Evolutionary conservation across 2,329 filamentous ascomycete species (phyloP).

Genomic region (Lecanicillium sp.): DNA sequence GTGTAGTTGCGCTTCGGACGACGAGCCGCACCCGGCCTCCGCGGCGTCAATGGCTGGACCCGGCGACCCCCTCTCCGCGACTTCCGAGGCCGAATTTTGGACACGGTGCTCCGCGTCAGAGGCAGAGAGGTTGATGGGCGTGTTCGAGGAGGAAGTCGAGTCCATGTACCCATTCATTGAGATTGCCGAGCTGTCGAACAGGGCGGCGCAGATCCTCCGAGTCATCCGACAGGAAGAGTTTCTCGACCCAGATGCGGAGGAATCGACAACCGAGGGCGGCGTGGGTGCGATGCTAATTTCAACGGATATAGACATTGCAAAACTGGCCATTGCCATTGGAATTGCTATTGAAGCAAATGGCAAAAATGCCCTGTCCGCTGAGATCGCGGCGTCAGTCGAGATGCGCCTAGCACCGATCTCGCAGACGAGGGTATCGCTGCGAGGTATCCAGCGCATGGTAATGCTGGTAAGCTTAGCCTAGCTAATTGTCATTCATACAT

Average conservation of each 20-base stretch:
- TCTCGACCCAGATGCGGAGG: constrained; percentile 8
- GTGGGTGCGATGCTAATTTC: background rate
- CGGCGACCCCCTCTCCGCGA: constrained; percentile 4
- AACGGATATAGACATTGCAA: constrained; percentile 29
- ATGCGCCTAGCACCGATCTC: constrained; percentile 23
- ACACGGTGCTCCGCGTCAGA: constrained; percentile 21
- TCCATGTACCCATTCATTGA: constrained; percentile 31
- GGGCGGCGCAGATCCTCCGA: constrained; percentile 23
- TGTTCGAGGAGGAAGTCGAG: constrained; percentile 36
- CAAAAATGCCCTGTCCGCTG: constrained; percentile 23
- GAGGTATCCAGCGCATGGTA: constrained; percentile 28
- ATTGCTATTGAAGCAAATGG: constrained; percentile 29
- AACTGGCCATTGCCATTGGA: constrained; percentile 28
- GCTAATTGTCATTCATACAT: no score
- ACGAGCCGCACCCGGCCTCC: constrained; percentile 21
- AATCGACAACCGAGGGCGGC: background rate
- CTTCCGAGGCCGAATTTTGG: constrained; percentile 21
- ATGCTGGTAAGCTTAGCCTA: constrained; percentile 22
- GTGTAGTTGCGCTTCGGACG: background rate
- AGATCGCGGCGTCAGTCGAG: constrained; percentile 26
- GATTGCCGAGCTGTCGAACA: constrained; percentile 22
- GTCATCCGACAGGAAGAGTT: constrained; percentile 16
- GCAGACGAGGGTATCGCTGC: constrained; percentile 26
- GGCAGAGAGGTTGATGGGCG: constrained; percentile 27
- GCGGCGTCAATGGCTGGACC: constrained; percentile 16